Conservation (phyloP, 768 basidiomycete genomes). For the Coprinopsis marcescibilis region DNA sequence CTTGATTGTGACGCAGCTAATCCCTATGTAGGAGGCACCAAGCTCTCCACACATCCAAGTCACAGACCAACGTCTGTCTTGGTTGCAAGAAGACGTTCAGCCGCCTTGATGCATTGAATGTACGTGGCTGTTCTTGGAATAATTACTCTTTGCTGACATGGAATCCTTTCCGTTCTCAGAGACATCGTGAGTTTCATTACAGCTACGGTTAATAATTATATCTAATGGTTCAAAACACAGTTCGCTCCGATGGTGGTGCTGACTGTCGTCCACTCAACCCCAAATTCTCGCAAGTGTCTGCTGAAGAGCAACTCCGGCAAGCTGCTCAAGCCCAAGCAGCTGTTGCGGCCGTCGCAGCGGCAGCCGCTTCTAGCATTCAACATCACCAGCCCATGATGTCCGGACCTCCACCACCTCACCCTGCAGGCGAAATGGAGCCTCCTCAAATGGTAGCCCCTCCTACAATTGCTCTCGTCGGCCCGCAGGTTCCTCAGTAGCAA, state of each 20-base stretch:
- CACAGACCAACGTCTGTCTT: slow-evolving; percentile 80
- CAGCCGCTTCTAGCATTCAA: neutral
- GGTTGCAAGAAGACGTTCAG: slow-evolving; percentile 96
- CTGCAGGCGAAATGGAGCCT: neutral
- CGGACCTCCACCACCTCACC: neutral
- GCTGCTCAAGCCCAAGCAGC: slow-evolving; percentile 1
- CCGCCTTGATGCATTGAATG: slow-evolving; percentile 88
- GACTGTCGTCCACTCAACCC: slow-evolving; percentile 56
- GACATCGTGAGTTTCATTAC: slow-evolving; percentile 59
- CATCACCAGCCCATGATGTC: neutral
- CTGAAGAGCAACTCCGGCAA: slow-evolving; percentile 5
- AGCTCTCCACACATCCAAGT: slow-evolving; percentile 79
- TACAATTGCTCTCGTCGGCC: no score
- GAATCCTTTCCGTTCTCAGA: slow-evolving; percentile 35
- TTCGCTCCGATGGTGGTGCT: slow-evolving; percentile 80
- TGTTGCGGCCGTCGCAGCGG: slow-evolving; percentile 2
- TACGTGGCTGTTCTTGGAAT: slow-evolving; percentile 38
- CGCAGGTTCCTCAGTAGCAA: no score
- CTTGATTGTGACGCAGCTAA: slow-evolving; percentile 9
- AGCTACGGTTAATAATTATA: slow-evolving; percentile 14
- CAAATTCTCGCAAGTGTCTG: slow-evolving; percentile 14
- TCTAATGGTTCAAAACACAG: slow-evolving; percentile 32
- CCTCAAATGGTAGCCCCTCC: no score
- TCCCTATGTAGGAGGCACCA: slow-evolving; percentile 65
- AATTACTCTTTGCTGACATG: neutral